phyloP scores from a whole-genome alignment of 441 rosid species.

The Pelargonium myrrhifolium region DNA sequence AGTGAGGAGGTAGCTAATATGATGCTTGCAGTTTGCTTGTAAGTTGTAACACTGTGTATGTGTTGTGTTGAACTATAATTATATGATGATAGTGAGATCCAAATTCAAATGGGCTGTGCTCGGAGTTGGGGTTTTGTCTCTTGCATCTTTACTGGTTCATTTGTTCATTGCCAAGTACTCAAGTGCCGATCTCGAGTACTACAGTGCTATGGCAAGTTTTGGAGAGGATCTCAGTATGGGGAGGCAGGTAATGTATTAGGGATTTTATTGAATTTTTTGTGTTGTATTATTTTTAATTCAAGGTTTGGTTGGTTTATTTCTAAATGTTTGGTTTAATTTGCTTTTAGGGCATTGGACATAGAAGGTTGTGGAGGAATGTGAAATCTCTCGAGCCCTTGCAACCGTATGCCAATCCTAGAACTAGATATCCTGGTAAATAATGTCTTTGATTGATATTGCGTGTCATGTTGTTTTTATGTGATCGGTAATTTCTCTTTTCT shows the following conservation, averaged over 20 bases:
- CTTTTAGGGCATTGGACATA: conserved; percentile 8
- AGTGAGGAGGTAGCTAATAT: background rate
- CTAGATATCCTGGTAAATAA: conserved; percentile 17
- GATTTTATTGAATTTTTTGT: background rate
- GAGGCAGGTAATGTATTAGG: background rate
- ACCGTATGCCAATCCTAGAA: conserved; percentile 23
- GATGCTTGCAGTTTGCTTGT: background rate
- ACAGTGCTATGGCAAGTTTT: conserved; percentile 14
- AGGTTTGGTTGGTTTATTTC: background rate
- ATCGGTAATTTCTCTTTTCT: background rate
- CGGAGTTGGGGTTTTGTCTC: conserved; percentile 14
- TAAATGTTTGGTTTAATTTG: background rate
- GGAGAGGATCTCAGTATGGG: conserved; percentile 14
- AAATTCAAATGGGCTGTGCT: conserved; percentile 17
- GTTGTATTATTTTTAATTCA: background rate
- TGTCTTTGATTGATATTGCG: background rate
- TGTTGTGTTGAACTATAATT: background rate
- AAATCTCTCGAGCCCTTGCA: conserved; percentile 20
- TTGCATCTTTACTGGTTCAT: conserved; percentile 12
- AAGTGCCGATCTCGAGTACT: conserved; percentile 1
- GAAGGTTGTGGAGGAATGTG: conserved; percentile 21
- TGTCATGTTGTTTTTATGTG: background rate
- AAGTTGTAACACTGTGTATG: too few relatives aligned
- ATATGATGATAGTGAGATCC: conserved; percentile 1
- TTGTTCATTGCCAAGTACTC: conserved; percentile 18